phyloP scores from a whole-genome alignment of 1,284 basidiomycete genomes.

The Leccinum solheimii region DNA sequence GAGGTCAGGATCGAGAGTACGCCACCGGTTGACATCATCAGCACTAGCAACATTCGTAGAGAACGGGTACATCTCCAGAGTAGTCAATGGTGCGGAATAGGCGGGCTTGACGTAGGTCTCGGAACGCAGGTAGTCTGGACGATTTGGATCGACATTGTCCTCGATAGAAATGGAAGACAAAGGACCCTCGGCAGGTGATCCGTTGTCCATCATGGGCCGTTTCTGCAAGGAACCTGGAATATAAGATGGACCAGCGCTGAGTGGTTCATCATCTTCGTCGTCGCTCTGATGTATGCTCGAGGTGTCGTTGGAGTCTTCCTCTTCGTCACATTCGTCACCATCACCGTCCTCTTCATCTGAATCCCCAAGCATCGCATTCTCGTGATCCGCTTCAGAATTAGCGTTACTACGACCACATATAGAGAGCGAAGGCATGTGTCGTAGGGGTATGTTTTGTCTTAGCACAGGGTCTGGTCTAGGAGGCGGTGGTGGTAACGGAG shows the following conservation, averaged over 20 bases:
- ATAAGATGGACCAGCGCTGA: conserved; percentile 24
- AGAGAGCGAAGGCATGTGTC: conserved; percentile 51
- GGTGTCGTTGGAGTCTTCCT: conserved; percentile 28
- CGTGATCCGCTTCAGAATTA: conserved; percentile 40
- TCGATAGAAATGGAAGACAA: conserved; percentile 6
- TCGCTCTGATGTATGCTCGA: conserved; percentile 37
- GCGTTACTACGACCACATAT: conserved; percentile 42
- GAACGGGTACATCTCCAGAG: conserved; percentile 14
- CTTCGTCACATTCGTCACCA: conserved; percentile 33
- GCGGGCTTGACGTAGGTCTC: no score
- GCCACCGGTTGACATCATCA: conserved; percentile 4
- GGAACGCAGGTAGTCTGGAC: no score
- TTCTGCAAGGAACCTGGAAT: conserved; percentile 20
- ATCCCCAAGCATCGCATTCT: conserved; percentile 39
- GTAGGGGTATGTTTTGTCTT: conserved; percentile 34
- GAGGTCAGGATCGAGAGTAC: conserved; percentile 4
- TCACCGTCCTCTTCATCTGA: conserved; percentile 38
- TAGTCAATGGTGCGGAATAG: background rate
- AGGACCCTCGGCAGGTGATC: conserved; percentile 3
- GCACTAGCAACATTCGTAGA: conserved; percentile 13
- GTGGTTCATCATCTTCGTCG: conserved; percentile 31
- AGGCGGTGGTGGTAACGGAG: conserved; percentile 19
- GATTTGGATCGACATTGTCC: background rate
- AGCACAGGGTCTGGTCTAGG: conserved; percentile 21
- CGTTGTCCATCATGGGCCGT: conserved; percentile 7